Evolutionary conservation across 176 grass and related monocot species (phyloP).

Genomic region (Eremochloa ophiuroides): DNA sequence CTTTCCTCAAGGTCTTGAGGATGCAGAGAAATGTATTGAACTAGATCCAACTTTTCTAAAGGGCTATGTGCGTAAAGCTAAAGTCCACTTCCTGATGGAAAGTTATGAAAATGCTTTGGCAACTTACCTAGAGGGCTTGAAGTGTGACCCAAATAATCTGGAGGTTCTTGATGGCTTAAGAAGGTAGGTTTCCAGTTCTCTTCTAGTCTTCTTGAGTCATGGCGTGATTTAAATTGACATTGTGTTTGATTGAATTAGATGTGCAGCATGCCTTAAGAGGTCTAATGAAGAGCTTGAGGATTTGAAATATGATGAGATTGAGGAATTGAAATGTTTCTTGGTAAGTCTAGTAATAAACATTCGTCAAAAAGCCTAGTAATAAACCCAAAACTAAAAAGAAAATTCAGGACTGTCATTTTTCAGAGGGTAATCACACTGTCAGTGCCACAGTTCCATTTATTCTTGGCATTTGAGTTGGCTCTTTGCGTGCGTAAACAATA

Average conservation of each 20-base stretch:
- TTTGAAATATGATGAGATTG: constrained; percentile 15
- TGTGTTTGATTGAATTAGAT: constrained; percentile 28
- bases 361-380: not conserved
- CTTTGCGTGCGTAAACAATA: not conserved
- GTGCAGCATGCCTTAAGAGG: constrained; percentile 28
- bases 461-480: not conserved
- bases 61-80: constrained; percentile 54
- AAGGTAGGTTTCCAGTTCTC: constrained; percentile 27
- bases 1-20: constrained; percentile 45
- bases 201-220: constrained; percentile 3
- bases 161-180: constrained; percentile 49
- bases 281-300: constrained; percentile 20
- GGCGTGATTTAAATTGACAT: not conserved
- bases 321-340: not conserved
- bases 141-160: constrained; percentile 58
- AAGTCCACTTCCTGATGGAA: constrained; percentile 38
- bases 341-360: constrained; percentile 10
- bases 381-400: not conserved
- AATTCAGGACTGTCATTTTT: not conserved
- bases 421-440: not conserved
- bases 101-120: constrained; percentile 43
- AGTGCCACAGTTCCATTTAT: not conserved
- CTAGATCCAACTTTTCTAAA: constrained; percentile 55
- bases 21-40: constrained; percentile 60
- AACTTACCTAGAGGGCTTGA: constrained; percentile 59